Evolutionary conservation across 2,329 filamentous ascomycete species (phyloP), one percentile per base, ranked within the genome.

Genomic region (Stagonosporopsis rhizophila): DNA sequence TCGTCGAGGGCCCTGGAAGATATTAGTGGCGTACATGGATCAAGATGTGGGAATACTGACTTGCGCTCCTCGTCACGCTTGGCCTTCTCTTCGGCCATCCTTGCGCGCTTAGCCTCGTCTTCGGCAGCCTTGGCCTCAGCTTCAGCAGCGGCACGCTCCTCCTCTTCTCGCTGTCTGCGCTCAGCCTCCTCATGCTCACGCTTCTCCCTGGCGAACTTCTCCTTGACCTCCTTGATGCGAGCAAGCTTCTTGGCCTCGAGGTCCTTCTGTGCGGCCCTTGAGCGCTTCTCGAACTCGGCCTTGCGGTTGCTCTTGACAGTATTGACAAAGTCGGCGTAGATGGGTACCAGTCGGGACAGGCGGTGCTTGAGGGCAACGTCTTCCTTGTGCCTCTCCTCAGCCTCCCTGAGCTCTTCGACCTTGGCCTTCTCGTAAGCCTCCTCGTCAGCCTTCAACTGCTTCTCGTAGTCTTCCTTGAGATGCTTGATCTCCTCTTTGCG

Each of bases 401-500:
- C 82, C 63, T 95, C 91, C 73, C 85, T 83, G 45, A 97, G 83
- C 5, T 89, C 93, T 78, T 96, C 87, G 20, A 81, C 82, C 81
- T 90, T 96, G 67, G 85, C 83, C 72, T 85, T 82, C 72, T 98
- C 91, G 75, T 96, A 96, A 37, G 91, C 86, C 52, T 87, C 88
- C 62, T 89, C 77, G 72, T 99, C 95, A 55, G 79, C 82, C 73
- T 92, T 86, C 74, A 89, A 88, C 80, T 99, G 95, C 68, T 82
- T 83, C 62, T 90, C 89, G 73, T 96, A 96, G 72, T 99, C 95
- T 46, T 88, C 87, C 55, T 87, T 82, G 56, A 98, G 82, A 79
- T 97, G 94, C 86, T 97, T 96, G 72, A 89, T 81, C 79, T 99
- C 95, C 80, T 98, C 95, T 77, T 94, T 91, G 71, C 95, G 89